Evolutionary conservation across 768 basidiomycete species (phyloP).

Genomic region (Kwoniella sp.): DNA sequence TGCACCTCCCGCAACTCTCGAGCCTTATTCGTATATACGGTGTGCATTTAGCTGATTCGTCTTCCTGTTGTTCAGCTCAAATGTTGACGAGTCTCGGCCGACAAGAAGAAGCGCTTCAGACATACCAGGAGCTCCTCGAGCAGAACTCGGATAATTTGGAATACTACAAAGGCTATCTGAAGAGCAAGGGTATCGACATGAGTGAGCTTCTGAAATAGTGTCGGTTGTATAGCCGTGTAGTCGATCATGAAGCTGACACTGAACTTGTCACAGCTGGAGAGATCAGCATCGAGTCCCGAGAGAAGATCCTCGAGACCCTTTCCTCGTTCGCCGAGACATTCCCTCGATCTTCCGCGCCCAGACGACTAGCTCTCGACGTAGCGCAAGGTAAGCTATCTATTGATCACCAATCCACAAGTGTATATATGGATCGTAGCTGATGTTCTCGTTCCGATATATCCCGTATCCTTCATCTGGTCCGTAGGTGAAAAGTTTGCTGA

Average conservation of each 20-base stretch:
- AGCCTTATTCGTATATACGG: no score
- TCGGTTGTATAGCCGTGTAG: no score
- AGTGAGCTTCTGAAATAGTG: no score
- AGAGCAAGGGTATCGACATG: constrained; percentile 66
- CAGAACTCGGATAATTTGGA: constrained; percentile 80
- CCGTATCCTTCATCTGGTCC: no score
- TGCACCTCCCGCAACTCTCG: no score
- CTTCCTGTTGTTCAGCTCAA: constrained; percentile 65
- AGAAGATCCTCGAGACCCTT: constrained; percentile 64
- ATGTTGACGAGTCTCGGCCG: constrained; percentile 68
- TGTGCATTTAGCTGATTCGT: no score
- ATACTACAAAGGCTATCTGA: constrained; percentile 75
- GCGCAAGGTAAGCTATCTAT: constrained; percentile 59
- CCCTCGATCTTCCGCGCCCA: constrained; percentile 71
- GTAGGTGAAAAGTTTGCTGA: constrained; percentile 71
- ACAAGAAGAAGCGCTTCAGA: constrained; percentile 71
- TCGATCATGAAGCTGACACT: constrained; percentile 4
- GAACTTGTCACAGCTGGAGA: constrained; percentile 6
- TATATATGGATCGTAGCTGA: constrained; percentile 8
- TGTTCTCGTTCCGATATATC: neutral
- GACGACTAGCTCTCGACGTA: constrained; percentile 71
- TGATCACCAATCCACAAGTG: no score
- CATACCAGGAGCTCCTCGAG: constrained; percentile 78
- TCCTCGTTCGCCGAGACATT: constrained; percentile 65
- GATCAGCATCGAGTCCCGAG: constrained; percentile 61